A percentile compares a stretch with the other conserved stretches of the same genome.
These are phyloP conservation scores for Dryadomyces sulphureus DNA, from an alignment of 2,329 filamentous ascomycete species.

Conservation along the genomic window DNA sequence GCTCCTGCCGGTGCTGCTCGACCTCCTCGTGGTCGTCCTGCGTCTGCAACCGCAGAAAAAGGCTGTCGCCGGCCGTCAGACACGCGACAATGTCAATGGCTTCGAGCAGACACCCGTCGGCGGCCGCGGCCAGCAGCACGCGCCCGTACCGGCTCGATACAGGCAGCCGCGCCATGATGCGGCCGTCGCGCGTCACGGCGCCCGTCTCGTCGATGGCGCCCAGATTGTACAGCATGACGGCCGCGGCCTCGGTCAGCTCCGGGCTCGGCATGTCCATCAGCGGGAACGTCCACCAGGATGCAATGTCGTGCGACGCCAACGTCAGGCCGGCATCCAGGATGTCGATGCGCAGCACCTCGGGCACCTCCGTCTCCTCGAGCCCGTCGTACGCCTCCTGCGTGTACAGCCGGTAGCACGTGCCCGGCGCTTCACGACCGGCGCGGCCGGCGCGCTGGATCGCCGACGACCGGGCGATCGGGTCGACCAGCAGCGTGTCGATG, in stretches of 20 bases:
- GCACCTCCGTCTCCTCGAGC: conserved; percentile 53
- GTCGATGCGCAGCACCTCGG: conserved; percentile 85
- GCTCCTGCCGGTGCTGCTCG: conserved; percentile 37
- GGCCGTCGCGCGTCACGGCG: conserved; percentile 57
- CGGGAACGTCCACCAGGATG: conserved; percentile 69
- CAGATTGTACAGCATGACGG: conserved; percentile 67
- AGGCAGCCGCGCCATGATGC: conserved; percentile 68
- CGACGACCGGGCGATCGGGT: conserved; percentile 84
- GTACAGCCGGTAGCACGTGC: conserved; percentile 82
- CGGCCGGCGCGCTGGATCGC: conserved; percentile 84
- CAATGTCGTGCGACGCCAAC: conserved; percentile 83
- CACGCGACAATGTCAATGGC: conserved; percentile 70
- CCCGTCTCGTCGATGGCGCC: conserved; percentile 60
- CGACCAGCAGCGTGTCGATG: conserved; percentile 79
- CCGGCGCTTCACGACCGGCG: conserved; percentile 81
- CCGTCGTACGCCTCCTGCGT: conserved; percentile 66
- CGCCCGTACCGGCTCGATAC: conserved; percentile 68
- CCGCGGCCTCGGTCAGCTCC: conserved; percentile 66
- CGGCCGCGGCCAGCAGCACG: conserved; percentile 66
- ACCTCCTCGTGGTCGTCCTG: conserved; percentile 23
- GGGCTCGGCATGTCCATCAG: conserved; percentile 69
- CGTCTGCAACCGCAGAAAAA: conserved; percentile 44
- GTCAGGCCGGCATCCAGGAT: conserved; percentile 73
- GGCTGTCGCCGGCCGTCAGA: conserved; percentile 47
- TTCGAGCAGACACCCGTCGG: conserved; percentile 60